Conservation (phyloP, 2,329 filamentous ascomycete genomes). For the Ploettnerulaceae sp. region DNA sequence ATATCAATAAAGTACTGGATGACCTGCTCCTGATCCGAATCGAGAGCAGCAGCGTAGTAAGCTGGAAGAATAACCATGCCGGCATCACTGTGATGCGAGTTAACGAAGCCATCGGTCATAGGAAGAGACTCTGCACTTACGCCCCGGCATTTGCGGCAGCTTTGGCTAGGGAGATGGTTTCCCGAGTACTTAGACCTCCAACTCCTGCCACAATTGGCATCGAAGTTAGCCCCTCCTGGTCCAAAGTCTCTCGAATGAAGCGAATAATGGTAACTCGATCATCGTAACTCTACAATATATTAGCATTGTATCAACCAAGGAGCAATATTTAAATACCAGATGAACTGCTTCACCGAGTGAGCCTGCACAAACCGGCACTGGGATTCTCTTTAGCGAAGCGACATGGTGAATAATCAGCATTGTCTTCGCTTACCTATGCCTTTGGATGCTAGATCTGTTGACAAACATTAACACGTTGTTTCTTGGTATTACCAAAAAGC, state of each 20-base stretch:
- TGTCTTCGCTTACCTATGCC: constrained; percentile 6
- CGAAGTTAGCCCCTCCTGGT: constrained; percentile 33
- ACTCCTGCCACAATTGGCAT: constrained; percentile 44
- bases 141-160: constrained; percentile 39
- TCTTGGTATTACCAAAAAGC: too few relatives aligned
- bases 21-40: too few relatives aligned
- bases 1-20: too few relatives aligned
- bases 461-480: too few relatives aligned
- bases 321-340: not conserved
- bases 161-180: constrained; percentile 36
- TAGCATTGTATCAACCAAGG: not conserved
- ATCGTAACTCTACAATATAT: not conserved
- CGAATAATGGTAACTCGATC: constrained; percentile 29
- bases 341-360: not conserved
- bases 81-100: too few relatives aligned
- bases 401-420: constrained; percentile 17
- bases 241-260: too few relatives aligned
- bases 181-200: constrained; percentile 37
- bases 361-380: not conserved
- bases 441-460: not conserved
- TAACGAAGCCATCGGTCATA: too few relatives aligned
- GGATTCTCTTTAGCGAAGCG: constrained; percentile 1
- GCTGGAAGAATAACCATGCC: too few relatives aligned
- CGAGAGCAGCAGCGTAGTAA: too few relatives aligned
- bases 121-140: too few relatives aligned